A percentile compares a stretch with the other conserved stretches of the same genome.
phyloP scores from a whole-genome alignment of 139 green algal genomes.

The Chlamydomonas urium region DNA sequence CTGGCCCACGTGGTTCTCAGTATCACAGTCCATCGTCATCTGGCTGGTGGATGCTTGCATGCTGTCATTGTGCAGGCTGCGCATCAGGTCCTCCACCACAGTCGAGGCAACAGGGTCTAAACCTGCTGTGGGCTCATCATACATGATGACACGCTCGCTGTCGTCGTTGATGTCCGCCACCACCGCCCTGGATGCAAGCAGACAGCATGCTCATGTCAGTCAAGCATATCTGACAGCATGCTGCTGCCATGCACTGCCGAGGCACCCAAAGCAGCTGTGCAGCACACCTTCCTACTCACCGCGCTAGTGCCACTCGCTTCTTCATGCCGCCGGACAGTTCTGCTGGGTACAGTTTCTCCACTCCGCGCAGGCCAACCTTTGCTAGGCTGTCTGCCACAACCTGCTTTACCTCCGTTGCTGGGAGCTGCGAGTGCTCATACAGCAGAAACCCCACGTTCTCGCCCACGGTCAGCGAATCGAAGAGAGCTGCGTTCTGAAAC shows the following conservation, averaged over 20 bases:
- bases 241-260: too few species aligned
- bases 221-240: conserved; percentile 36
- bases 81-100: conserved; percentile 23
- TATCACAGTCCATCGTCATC: not conserved
- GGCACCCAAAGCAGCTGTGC: too few species aligned
- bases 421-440: conserved; percentile 88
- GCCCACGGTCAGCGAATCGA: conserved; percentile 95
- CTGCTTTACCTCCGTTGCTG: conserved; percentile 54
- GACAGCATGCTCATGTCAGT: too few species aligned
- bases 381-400: conserved; percentile 73
- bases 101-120: conserved; percentile 92
- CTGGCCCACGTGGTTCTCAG: not conserved
- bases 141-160: conserved; percentile 91
- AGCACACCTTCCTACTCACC: conserved; percentile 74
- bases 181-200: conserved; percentile 19
- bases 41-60: not conserved
- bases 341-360: conserved; percentile 85
- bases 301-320: conserved; percentile 95
- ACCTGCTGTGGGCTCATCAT: conserved; percentile 97
- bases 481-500: conserved; percentile 96
- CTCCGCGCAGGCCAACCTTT: conserved; percentile 85
- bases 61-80: conserved; percentile 14
- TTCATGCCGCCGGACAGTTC: conserved; percentile 98
- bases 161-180: conserved; percentile 34
- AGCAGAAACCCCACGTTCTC: conserved; percentile 95